phyloP scores from a whole-genome alignment of 352 stramenopile species.

The Globisporangium abappressorium region DNA sequence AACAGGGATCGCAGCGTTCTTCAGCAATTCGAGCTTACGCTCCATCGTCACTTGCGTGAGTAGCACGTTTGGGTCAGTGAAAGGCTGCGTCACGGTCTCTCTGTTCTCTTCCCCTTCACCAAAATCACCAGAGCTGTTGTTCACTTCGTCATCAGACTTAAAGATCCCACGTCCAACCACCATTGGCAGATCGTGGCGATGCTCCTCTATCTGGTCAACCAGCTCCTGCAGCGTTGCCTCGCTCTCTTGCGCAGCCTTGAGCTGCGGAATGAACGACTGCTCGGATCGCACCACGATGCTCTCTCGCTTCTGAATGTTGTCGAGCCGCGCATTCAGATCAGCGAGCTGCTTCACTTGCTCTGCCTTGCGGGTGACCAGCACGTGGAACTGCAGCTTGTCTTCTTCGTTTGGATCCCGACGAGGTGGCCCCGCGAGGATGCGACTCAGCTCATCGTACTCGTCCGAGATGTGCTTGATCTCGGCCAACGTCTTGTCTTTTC shows the following conservation, averaged over 20 bases:
- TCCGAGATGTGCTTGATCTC: conserved; percentile 47
- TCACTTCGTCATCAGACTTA: conserved; percentile 17
- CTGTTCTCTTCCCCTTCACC: neutral
- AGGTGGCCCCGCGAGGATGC: conserved; percentile 48
- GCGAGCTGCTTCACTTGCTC: conserved; percentile 49
- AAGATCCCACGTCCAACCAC: conserved; percentile 59
- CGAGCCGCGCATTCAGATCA: conserved; percentile 36
- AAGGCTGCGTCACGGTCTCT: conserved; percentile 20
- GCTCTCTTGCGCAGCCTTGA: conserved; percentile 27
- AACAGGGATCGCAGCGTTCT: conserved; percentile 40
- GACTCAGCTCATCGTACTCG: conserved; percentile 49
- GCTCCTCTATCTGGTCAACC: conserved; percentile 29
- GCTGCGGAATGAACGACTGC: conserved; percentile 29
- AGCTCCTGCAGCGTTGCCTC: conserved; percentile 22
- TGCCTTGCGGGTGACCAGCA: conserved; percentile 40
- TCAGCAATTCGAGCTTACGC: conserved; percentile 64
- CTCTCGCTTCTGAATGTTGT: conserved; percentile 45
- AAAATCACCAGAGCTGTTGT: neutral
- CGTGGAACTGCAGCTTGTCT: conserved; percentile 64
- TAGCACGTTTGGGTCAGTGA: conserved; percentile 34
- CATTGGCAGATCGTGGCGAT: conserved; percentile 45
- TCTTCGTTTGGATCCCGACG: conserved; percentile 56
- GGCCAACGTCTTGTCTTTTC: conserved; percentile 40
- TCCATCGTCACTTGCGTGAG: conserved; percentile 53
- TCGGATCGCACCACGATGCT: conserved; percentile 44